Evolutionary conservation across 495 filamentous ascomycete species (phyloP).

Genomic region (Acidomyces sp.): DNA sequence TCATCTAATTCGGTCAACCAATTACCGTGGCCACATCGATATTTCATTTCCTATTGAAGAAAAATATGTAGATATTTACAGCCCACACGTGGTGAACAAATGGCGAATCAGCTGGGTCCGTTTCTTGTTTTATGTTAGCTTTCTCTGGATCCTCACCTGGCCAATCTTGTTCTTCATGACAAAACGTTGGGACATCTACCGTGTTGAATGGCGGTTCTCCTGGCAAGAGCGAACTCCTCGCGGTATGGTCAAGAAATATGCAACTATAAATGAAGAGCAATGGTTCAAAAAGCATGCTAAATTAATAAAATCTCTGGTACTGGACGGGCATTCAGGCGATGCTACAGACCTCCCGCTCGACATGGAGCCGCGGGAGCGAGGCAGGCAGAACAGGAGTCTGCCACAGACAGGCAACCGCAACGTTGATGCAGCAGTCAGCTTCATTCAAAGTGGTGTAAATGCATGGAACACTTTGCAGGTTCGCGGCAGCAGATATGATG

Average conservation of each 20-base stretch:
- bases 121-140: slow-evolving; percentile 46
- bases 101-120: slow-evolving; percentile 44
- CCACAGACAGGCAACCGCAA: slow-evolving; percentile 21
- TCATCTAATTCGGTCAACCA: slow-evolving; percentile 39
- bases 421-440: slow-evolving; percentile 20
- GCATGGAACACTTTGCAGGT: slow-evolving; percentile 2
- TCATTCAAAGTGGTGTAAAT: slow-evolving; percentile 6
- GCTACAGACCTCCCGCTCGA: slow-evolving; percentile 8
- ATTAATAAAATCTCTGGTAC: slow-evolving; percentile 15
- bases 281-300: slow-evolving; percentile 22
- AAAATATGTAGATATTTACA: slow-evolving; percentile 39
- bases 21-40: slow-evolving; percentile 44
- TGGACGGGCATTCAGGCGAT: slow-evolving; percentile 22
- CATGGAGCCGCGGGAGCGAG: slow-evolving; percentile 6
- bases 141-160: slow-evolving; percentile 51
- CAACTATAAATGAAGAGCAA: slow-evolving; percentile 19
- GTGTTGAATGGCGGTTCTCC: slow-evolving; percentile 41
- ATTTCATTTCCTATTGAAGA: slow-evolving; percentile 42
- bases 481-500: not conserved
- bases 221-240: not conserved
- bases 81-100: slow-evolving; percentile 39
- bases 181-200: slow-evolving; percentile 45
- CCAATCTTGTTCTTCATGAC: slow-evolving; percentile 50
- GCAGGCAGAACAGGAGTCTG: slow-evolving; percentile 18
- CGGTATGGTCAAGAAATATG: slow-evolving; percentile 29